Base-by-base conservation (phyloP, 2,329 filamentous ascomycete species). In the Neopestalotiopsis rosae region DNA sequence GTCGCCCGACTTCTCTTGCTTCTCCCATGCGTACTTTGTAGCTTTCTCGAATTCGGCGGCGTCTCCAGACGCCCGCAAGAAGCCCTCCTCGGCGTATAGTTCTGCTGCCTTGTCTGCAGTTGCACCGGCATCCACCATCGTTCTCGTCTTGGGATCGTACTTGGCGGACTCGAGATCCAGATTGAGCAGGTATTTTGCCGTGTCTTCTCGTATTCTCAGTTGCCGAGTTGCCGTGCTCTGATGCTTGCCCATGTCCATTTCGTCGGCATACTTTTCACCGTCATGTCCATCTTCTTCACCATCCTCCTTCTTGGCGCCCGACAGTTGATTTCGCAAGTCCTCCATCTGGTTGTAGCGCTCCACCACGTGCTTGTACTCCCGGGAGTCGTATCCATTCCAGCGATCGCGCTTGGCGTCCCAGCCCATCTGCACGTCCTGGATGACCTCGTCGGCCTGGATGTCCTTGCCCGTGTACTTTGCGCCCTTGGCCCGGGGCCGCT, bases 381-480 rank as follows among this genome's bases (percentile, higher is more conserved):
- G 90, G 1, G 94, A 85, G 79, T 98, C 95, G 81, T 97, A 99
- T n/a, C 95, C 95, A 78, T 98, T 98, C 95, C 96, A 99, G 58
- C 95, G 90, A 83, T 99, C 96, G 74, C 96, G 88, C 84, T 99
- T 99, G 28, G 96, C 96, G 80, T 99, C 97, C 94, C 95, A 99
- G 3, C 95, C 94, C 62, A 98, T 83, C 61, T 93, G 90, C 17
- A 98, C 91, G 67, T 97, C 91, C 77, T 97, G 92, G 13, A 97
- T 85, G 10, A 92, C 83, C 77, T 98, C 94, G 79, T 99, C 97
- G 38, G 95, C 94, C 78, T 97, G 92, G 67, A 99, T 99, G 78
- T 98, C 92, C 76, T 90, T 92, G 28, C 96, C 96, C 0, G 95
- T 97, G 90, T 92, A 98, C 78, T 92, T 94, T 12, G 96, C 96